These are phyloP conservation scores for Quercus glauca DNA, from an alignment of 306 rosid genomes.

Conservation along the genomic window DNA sequence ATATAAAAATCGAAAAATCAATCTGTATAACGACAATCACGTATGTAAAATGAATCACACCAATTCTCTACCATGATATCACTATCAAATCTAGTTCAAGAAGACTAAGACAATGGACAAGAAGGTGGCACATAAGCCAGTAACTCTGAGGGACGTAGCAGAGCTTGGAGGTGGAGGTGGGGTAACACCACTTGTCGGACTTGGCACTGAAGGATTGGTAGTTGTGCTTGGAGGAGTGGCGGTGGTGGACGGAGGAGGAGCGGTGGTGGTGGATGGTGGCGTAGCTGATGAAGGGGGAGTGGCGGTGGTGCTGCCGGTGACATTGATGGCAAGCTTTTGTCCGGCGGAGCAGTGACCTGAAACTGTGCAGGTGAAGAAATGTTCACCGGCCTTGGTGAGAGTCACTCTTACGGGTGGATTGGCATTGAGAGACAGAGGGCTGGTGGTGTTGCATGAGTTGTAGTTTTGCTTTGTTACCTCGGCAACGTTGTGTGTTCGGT, in stretches of 20 bases:
- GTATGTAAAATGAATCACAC: neutral
- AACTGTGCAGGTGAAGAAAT: too few species aligned
- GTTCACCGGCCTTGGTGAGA: too few species aligned
- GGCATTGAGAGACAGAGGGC: too few species aligned
- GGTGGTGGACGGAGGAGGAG: slow-evolving; percentile 10
- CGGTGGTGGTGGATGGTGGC: slow-evolving; percentile 4
- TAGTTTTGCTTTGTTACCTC: too few species aligned
- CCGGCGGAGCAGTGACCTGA: too few species aligned
- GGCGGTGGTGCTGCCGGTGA: neutral
- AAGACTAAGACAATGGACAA: slow-evolving; percentile 41
- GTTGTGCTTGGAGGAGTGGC: neutral
- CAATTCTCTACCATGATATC: slow-evolving; percentile 4
- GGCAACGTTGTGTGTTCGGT: too few species aligned
- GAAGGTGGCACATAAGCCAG: slow-evolving; percentile 34
- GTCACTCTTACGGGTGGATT: too few species aligned
- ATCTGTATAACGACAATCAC: slow-evolving; percentile 20
- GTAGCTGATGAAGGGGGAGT: slow-evolving; percentile 3
- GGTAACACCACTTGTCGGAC: slow-evolving; percentile 1
- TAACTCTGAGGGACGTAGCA: slow-evolving; percentile 29
- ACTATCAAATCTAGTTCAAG: slow-evolving; percentile 31
- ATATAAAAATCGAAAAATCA: slow-evolving; percentile 21
- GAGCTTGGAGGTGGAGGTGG: slow-evolving; percentile 38
- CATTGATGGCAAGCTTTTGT: too few species aligned
- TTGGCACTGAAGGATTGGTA: slow-evolving; percentile 26
- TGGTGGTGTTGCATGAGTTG: too few species aligned